Percentiles rank a stretch among this genome's conserved stretches.
Evolutionary conservation across 1,284 basidiomycete genomes (phyloP).

Genomic region (Irpex lacteus): DNA sequence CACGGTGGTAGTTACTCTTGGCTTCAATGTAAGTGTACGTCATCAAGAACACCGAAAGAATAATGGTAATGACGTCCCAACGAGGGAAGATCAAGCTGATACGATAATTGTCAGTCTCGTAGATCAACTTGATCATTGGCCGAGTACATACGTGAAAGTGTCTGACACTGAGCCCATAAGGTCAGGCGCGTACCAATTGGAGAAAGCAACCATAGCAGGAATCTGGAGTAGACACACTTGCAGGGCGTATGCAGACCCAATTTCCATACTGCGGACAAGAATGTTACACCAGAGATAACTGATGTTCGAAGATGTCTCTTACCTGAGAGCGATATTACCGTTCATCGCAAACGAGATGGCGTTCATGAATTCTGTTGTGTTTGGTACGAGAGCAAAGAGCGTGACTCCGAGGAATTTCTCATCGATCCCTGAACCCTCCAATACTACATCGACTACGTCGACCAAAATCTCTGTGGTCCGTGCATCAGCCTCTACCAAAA

Average conservation of each 20-base stretch:
- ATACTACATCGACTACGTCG: slow-evolving; percentile 93
- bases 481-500: not conserved
- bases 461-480: slow-evolving; percentile 77
- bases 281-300: slow-evolving; percentile 2
- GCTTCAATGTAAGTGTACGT: slow-evolving; percentile 99
- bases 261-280: slow-evolving; percentile 83
- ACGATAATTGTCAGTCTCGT: slow-evolving; percentile 11
- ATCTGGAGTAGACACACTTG: slow-evolving; percentile 98
- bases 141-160: slow-evolving; percentile 78
- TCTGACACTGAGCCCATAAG: slow-evolving; percentile 81
- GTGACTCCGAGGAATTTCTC: slow-evolving; percentile 98
- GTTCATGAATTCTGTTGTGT: slow-evolving; percentile 99
- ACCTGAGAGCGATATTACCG: slow-evolving; percentile 97
- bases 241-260: slow-evolving; percentile 97
- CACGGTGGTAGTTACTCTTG: slow-evolving; percentile 94
- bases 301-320: slow-evolving; percentile 19
- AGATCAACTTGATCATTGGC: not conserved
- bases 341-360: slow-evolving; percentile 99
- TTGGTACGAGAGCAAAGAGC: slow-evolving; percentile 95
- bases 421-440: slow-evolving; percentile 91
- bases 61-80: slow-evolving; percentile 97
- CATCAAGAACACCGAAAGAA: slow-evolving; percentile 93
- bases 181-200: slow-evolving; percentile 86
- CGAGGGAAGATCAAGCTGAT: slow-evolving; percentile 93
- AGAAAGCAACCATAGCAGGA: slow-evolving; percentile 98